These are phyloP conservation scores for Marasmius oreades DNA, from an alignment of 1,284 basidiomycete genomes.

Conservation along the genomic window DNA sequence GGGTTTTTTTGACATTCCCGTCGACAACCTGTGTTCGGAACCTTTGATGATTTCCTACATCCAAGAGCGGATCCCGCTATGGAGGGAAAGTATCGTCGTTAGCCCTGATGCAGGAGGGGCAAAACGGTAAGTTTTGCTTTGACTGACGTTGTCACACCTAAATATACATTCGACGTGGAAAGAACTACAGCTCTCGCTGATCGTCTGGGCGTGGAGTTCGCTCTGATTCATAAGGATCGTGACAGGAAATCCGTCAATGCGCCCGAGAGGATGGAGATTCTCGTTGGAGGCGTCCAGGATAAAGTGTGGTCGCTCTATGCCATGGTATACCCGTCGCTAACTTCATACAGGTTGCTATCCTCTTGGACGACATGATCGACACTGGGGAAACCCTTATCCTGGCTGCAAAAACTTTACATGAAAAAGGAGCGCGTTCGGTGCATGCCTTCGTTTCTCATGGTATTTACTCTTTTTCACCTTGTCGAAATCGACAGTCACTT, in stretches of 20 bases:
- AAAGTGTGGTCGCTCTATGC: slow-evolving; percentile 49
- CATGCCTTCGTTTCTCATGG: slow-evolving; percentile 94
- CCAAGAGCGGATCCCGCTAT: slow-evolving; percentile 82
- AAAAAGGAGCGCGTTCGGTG: slow-evolving; percentile 86
- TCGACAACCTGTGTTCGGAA: slow-evolving; percentile 94
- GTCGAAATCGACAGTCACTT: neutral
- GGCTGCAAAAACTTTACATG: slow-evolving; percentile 83
- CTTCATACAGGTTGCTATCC: slow-evolving; percentile 72
- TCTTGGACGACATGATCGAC: slow-evolving; percentile 99
- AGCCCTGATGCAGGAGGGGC: slow-evolving; percentile 98
- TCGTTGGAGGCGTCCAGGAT: slow-evolving; percentile 93
- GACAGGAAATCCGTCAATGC: slow-evolving; percentile 54
- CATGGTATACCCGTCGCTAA: neutral
- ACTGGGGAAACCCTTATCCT: slow-evolving; percentile 86
- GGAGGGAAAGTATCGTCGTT: slow-evolving; percentile 91
- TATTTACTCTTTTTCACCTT: slow-evolving; percentile 29
- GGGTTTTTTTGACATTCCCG: slow-evolving; percentile 98
- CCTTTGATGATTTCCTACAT: slow-evolving; percentile 88
- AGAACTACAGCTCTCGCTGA: slow-evolving; percentile 97
- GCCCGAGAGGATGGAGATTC: slow-evolving; percentile 85
- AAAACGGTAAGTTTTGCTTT: slow-evolving; percentile 69
- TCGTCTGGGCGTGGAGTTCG: slow-evolving; percentile 94
- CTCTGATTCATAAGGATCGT: slow-evolving; percentile 92
- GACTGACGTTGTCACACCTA: slow-evolving; percentile 1
- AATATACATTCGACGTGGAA: slow-evolving; percentile 10